phyloP scores from a whole-genome alignment of 1,284 basidiomycete species.

The Acaromyces ingoldii region DNA sequence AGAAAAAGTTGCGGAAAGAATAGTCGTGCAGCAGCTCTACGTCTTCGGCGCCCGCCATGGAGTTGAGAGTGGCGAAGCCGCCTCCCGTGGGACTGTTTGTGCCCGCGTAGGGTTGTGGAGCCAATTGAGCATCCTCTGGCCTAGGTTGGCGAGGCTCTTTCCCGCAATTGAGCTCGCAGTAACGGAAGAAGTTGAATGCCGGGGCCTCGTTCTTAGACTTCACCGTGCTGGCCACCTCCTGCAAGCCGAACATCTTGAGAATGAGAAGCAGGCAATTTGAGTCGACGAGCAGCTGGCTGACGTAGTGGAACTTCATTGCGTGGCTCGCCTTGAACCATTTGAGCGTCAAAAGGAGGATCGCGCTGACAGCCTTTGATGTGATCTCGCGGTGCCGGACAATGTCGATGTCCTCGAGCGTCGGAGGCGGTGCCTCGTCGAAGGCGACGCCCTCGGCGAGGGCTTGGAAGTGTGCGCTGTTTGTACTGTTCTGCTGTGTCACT shows the following conservation, averaged over 20 bases:
- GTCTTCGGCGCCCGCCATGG: conserved; percentile 51
- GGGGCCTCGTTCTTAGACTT: conserved; percentile 82
- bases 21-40: conserved; percentile 85
- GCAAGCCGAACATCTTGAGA: conserved; percentile 94
- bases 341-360: conserved; percentile 79
- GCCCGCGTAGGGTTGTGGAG: conserved; percentile 5
- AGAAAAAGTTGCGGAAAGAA: conserved; percentile 97
- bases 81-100: background rate
- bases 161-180: conserved; percentile 67
- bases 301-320: conserved; percentile 96
- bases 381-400: conserved; percentile 94
- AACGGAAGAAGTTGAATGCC: conserved; percentile 82
- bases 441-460: conserved; percentile 42
- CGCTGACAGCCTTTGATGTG: conserved; percentile 92
- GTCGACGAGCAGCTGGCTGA: conserved; percentile 88
- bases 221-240: conserved; percentile 78
- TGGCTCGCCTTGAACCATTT: conserved; percentile 95
- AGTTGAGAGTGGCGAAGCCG: background rate
- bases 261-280: conserved; percentile 91
- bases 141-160: conserved; percentile 30
- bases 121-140: conserved; percentile 50
- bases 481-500: conserved; percentile 40
- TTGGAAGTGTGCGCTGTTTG: conserved; percentile 41
- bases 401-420: conserved; percentile 88
- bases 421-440: conserved; percentile 59